Percentiles rank a stretch among this genome's conserved stretches.
Conservation (phyloP, 306 rosid genomes). For the Cercis canadensis region DNA sequence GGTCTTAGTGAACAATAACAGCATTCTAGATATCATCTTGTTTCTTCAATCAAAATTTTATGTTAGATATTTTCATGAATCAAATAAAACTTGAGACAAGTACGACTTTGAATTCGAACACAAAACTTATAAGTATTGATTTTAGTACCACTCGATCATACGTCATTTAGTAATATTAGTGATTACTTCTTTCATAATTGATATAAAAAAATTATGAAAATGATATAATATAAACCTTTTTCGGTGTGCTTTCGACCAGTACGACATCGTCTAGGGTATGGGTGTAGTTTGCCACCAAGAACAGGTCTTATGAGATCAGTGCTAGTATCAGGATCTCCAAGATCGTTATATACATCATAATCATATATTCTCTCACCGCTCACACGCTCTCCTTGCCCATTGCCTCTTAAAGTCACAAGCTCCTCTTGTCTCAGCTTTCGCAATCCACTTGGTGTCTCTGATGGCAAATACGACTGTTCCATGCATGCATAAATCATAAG, state of each 20-base stretch:
- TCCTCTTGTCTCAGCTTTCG: constrained; percentile 61
- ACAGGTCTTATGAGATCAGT: constrained; percentile 53
- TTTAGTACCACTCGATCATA: too few relatives aligned
- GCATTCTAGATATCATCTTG: too few relatives aligned
- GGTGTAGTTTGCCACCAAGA: constrained; percentile 61
- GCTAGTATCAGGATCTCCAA: constrained; percentile 64
- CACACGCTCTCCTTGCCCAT: constrained; percentile 65
- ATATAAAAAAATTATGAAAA: background rate
- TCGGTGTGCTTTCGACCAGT: constrained; percentile 57
- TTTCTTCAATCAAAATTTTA: too few relatives aligned
- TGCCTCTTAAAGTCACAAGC: constrained; percentile 52
- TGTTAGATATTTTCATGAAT: too few relatives aligned
- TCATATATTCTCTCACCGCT: constrained; percentile 65
- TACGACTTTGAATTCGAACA: too few relatives aligned
- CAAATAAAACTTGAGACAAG: too few relatives aligned
- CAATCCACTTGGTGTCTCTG: constrained; percentile 71
- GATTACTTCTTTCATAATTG: too few relatives aligned
- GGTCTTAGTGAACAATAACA: too few relatives aligned
- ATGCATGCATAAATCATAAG: too few relatives aligned
- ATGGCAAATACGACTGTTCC: constrained; percentile 69
- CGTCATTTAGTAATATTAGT: too few relatives aligned
- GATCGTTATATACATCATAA: constrained; percentile 72
- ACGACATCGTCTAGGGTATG: constrained; percentile 75
- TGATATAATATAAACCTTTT: constrained; percentile 39
- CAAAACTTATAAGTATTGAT: too few relatives aligned